Conservation (phyloP, 73 alveolate genomes). For the Uronychia binucleata region DNA sequence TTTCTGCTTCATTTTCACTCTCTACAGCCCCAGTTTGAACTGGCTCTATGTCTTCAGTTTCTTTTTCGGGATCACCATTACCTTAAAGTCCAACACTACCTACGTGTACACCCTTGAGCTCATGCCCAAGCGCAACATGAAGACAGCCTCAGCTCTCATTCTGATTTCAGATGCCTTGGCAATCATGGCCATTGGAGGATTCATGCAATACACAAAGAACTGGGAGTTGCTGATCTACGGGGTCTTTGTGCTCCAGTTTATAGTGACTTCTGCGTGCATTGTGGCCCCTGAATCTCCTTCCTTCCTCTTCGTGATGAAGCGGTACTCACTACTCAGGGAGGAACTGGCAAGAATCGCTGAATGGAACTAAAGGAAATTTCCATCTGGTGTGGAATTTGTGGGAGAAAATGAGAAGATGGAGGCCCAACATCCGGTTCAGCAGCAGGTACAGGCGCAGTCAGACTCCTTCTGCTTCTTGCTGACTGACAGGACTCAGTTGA, state of each 20-base stretch:
- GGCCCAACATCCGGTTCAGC: neutral
- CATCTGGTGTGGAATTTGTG: neutral
- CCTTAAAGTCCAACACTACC: neutral
- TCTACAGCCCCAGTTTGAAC: neutral
- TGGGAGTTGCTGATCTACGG: neutral
- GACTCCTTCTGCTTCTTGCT: neutral
- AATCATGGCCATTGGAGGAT: neutral
- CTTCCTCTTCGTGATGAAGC: neutral
- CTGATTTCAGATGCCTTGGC: neutral
- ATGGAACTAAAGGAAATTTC: neutral
- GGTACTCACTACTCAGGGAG: neutral
- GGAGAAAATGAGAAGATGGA: neutral
- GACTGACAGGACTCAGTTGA: neutral
- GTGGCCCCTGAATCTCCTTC: constrained; percentile 1
- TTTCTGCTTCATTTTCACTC: neutral
- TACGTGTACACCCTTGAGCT: neutral
- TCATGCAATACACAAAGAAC: neutral
- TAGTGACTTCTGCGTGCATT: neutral
- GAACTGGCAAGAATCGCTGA: neutral
- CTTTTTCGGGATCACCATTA: neutral
- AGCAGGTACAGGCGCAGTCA: neutral
- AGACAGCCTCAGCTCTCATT: neutral
- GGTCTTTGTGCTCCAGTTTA: neutral
- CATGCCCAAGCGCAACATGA: neutral
- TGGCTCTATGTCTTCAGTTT: neutral